Base-by-base conservation (phyloP, 495 filamentous ascomycete genomes). In the Neurospora terricola region DNA sequence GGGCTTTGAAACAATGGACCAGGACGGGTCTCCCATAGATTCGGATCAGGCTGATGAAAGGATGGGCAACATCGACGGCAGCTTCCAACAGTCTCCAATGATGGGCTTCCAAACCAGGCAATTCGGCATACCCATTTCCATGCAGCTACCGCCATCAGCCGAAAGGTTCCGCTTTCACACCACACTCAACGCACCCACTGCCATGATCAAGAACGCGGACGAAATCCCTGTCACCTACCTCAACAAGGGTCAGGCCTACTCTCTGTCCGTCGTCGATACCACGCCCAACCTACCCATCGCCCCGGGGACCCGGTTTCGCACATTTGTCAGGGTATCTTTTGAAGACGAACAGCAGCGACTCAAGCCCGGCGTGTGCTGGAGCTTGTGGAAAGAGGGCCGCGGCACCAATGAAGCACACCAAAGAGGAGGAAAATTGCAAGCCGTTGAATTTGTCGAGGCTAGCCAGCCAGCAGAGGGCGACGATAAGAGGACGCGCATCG, bases 181-280 rank as follows among this genome's bases (percentile, higher is more conserved):
- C 45, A 94, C 93, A 0, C 83, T 99, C 69, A 95, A 97, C 79
- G 96, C 95, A 1, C 93, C 94, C 16, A 98, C 95, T 2, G 95
- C 95, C n/a, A 98, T 98, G 95, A 90, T 97, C 76, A 96, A 91
- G 78, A 87, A 92, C 74, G 78, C 88, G 4, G 90, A 93, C 68
- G 96, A 98, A 78, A 94, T 97, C 54, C 96, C 96, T 0, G 89
- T 98, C 16, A 97, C 94, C 0, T 99, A 99, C 79, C 88, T 99
- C 16, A 98, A 99, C 81, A 99, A 99, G 82, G 94, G 94, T 10
- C 95, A 98, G 82, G 91, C 92, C 27, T 99, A 98, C 80, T 89
- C 89, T 2, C 79, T 99, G 3, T 89, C 90, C 1, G 86, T 99
- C 40, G 82, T 91, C 43, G 96, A 99, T 79, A 93, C 90, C 9